Evolutionary conservation across 306 rosid genomes (phyloP).

Genomic region (Abrus pulchellus): DNA sequence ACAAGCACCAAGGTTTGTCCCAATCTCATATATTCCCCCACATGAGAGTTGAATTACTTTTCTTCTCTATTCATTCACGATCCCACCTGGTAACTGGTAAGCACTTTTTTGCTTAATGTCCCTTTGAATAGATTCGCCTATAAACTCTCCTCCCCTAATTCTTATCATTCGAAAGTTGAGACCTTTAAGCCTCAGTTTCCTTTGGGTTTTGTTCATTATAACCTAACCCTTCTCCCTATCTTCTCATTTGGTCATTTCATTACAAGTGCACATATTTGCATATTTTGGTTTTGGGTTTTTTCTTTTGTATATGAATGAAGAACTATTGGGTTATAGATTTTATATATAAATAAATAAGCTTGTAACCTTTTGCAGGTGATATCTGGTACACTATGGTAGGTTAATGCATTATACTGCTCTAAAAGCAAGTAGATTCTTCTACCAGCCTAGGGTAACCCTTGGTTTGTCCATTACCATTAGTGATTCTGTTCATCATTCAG

Average conservation of each 20-base stretch:
- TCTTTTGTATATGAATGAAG: constrained; percentile 15
- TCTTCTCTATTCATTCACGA: constrained; percentile 17
- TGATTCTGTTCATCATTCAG: constrained; percentile 45
- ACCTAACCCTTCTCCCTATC: constrained; percentile 9
- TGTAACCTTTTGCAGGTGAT: constrained; percentile 46
- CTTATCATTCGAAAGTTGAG: background rate
- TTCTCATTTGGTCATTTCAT: background rate
- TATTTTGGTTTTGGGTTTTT: constrained; percentile 11
- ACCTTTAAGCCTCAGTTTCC: background rate
- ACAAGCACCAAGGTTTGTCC: background rate
- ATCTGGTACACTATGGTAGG: constrained; percentile 39
- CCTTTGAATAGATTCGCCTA: constrained; percentile 5
- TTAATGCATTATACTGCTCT: constrained; percentile 52
- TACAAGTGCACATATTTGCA: background rate
- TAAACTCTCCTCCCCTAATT: background rate
- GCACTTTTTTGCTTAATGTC: constrained; percentile 3
- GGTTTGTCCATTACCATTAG: constrained; percentile 43
- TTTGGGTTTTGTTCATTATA: constrained; percentile 4
- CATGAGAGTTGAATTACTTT: background rate
- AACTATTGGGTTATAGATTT: constrained; percentile 25
- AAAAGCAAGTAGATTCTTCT: constrained; percentile 46
- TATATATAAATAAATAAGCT: background rate
- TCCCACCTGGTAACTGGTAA: constrained; percentile 3
- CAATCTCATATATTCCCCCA: background rate
- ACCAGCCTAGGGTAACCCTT: constrained; percentile 31